These are phyloP conservation scores for Amauroascus verrucosus DNA, from an alignment of 2,329 filamentous ascomycete genomes.

Conservation along the genomic window DNA sequence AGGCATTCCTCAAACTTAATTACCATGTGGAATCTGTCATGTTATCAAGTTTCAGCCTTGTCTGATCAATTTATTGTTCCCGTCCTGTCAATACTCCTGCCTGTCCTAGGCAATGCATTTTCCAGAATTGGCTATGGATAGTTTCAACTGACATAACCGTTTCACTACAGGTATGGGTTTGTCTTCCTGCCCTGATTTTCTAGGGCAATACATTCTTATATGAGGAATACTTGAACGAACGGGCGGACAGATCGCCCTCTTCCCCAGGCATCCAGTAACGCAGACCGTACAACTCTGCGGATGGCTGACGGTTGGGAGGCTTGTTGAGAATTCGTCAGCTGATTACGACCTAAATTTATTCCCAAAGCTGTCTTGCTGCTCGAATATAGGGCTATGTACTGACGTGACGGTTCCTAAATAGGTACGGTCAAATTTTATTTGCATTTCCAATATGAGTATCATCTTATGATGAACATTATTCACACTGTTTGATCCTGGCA, in stretches of 20 bases:
- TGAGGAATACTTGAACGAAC: conserved; percentile 59
- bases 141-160: conserved; percentile 16
- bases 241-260: conserved; percentile 56
- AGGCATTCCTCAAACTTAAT: conserved; percentile 61
- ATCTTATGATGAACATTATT: conserved; percentile 57
- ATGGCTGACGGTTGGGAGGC: conserved; percentile 43
- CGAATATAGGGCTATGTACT: conserved; percentile 21
- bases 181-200: conserved; percentile 13
- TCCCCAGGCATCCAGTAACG: conserved; percentile 43
- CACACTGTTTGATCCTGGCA: conserved; percentile 57
- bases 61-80: conserved; percentile 41
- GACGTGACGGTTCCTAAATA: conserved; percentile 12
- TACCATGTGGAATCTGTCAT: conserved; percentile 53
- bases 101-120: neutral
- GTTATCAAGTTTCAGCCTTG: conserved; percentile 59
- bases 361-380: neutral
- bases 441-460: conserved; percentile 23
- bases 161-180: conserved; percentile 10
- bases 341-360: conserved; percentile 29
- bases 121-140: neutral
- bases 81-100: conserved; percentile 4
- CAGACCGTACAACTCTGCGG: conserved; percentile 55
- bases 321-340: conserved; percentile 63
- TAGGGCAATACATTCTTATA: conserved; percentile 20
- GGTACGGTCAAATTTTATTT: neutral